A percentile compares a stretch with the other conserved stretches of the same genome.
Evolutionary conservation across 139 green algal genomes (phyloP).

Genomic region (Chlamydomonas incerta): DNA sequence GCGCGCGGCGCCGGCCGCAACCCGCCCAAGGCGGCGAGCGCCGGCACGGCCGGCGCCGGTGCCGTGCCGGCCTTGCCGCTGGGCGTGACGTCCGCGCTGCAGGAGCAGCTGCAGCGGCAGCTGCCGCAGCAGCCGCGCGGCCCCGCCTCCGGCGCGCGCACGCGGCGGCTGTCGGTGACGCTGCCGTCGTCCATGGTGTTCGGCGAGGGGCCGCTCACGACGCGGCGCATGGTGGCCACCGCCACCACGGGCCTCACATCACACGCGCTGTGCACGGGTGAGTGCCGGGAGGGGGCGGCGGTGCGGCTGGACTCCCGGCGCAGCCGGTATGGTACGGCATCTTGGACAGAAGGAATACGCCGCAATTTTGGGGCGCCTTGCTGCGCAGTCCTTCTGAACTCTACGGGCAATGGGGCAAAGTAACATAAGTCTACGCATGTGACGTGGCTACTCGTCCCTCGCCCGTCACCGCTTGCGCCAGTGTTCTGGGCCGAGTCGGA

Average conservation of each 20-base stretch:
- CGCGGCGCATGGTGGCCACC: neutral
- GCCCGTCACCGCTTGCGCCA: neutral
- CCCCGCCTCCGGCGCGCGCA: neutral
- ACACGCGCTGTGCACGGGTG: conserved; percentile 22
- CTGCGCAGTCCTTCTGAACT: too few relatives aligned
- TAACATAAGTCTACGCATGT: too few relatives aligned
- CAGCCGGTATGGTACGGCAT: too few relatives aligned
- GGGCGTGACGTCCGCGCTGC: neutral
- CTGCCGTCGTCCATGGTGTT: conserved; percentile 11
- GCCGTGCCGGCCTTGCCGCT: neutral
- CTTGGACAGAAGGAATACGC: too few relatives aligned
- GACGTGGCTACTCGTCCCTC: too few relatives aligned
- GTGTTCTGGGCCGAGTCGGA: conserved; percentile 39
- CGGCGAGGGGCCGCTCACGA: conserved; percentile 14
- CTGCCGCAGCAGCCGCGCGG: neutral
- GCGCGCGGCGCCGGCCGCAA: too few relatives aligned
- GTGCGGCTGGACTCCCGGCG: too few relatives aligned
- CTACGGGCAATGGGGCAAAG: too few relatives aligned
- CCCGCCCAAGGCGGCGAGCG: neutral
- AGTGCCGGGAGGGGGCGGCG: too few relatives aligned
- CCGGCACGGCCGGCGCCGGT: neutral
- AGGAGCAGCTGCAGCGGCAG: neutral
- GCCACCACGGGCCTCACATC: conserved; percentile 6
- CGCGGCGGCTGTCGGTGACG: conserved; percentile 20
- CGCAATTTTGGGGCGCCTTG: too few relatives aligned